These are phyloP conservation scores for Dacryopinax primogenitus DNA, from an alignment of 768 basidiomycete species.

Conservation along the genomic window DNA sequence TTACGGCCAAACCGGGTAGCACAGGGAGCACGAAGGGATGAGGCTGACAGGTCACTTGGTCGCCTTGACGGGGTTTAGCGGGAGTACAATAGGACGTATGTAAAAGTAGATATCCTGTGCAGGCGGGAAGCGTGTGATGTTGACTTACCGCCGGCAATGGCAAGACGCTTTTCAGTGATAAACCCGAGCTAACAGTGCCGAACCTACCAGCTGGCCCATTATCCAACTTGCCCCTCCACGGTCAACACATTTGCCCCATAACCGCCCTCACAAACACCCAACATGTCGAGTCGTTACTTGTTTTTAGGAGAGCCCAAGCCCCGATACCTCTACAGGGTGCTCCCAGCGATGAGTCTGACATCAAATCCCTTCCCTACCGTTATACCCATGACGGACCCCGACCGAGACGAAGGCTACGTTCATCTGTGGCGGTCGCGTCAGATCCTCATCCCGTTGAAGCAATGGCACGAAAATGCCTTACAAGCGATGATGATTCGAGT, in stretches of 20 bases:
- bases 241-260: background rate
- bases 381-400: conserved; percentile 2
- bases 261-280: background rate
- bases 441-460: background rate
- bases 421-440: conserved; percentile 2
- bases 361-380: background rate
- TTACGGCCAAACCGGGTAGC: conserved; percentile 5
- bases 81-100: conserved; percentile 2
- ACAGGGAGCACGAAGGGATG: background rate
- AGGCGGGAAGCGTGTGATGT: conserved; percentile 3
- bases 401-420: conserved; percentile 7
- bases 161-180: background rate
- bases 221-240: background rate
- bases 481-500: conserved; percentile 2
- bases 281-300: background rate
- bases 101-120: conserved; percentile 7
- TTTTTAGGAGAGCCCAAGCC: background rate
- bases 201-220: conserved; percentile 1
- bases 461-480: background rate
- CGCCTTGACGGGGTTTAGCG: background rate
- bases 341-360: background rate
- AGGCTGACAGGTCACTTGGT: background rate
- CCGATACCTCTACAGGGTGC: background rate
- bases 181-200: conserved; percentile 6
- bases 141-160: conserved; percentile 3